phyloP scores from a whole-genome alignment of 768 basidiomycete species.

The Macrolepiota fuliginosa region DNA sequence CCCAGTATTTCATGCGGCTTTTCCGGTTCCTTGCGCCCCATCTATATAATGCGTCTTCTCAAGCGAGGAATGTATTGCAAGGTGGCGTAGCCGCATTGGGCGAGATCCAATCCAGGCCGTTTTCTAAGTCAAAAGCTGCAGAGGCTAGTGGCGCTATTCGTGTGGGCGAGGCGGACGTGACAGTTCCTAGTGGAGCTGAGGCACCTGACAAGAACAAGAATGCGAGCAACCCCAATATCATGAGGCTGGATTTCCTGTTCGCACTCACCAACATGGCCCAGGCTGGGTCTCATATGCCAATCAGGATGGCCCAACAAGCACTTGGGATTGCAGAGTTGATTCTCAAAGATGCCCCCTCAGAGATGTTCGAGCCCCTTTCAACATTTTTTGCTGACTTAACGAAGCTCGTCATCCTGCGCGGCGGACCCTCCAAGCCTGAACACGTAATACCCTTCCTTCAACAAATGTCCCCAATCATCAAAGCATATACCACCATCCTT shows the following conservation, averaged over 20 bases:
- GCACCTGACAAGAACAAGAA: conserved; percentile 41
- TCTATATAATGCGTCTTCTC: conserved; percentile 54
- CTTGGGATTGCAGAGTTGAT: conserved; percentile 56
- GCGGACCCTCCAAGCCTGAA: conserved; percentile 42
- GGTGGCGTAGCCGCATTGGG: conserved; percentile 73
- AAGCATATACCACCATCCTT: conserved; percentile 41
- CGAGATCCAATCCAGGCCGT: conserved; percentile 45
- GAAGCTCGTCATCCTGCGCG: conserved; percentile 45
- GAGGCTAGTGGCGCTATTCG: conserved; percentile 30
- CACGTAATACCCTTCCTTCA: conserved; percentile 49
- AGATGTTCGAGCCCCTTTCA: conserved; percentile 37
- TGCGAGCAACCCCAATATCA: conserved; percentile 51
- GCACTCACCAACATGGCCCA: conserved; percentile 48
- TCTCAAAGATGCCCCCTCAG: conserved; percentile 48
- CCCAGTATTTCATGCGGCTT: conserved; percentile 66
- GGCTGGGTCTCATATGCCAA: conserved; percentile 45
- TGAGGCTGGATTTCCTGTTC: conserved; percentile 65
- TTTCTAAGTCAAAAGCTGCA: conserved; percentile 40
- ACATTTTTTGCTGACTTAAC: conserved; percentile 54
- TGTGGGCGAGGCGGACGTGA: conserved; percentile 25
- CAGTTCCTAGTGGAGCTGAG: conserved; percentile 29
- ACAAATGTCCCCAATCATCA: conserved; percentile 56
- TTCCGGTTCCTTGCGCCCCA: conserved; percentile 55
- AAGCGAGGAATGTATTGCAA: conserved; percentile 52
- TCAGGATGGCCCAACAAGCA: conserved; percentile 38